Percentiles rank a stretch among this genome's conserved stretches.
These are phyloP conservation scores for Massarina eburnea DNA, from an alignment of 2,329 filamentous ascomycete genomes.

Conservation along the genomic window DNA sequence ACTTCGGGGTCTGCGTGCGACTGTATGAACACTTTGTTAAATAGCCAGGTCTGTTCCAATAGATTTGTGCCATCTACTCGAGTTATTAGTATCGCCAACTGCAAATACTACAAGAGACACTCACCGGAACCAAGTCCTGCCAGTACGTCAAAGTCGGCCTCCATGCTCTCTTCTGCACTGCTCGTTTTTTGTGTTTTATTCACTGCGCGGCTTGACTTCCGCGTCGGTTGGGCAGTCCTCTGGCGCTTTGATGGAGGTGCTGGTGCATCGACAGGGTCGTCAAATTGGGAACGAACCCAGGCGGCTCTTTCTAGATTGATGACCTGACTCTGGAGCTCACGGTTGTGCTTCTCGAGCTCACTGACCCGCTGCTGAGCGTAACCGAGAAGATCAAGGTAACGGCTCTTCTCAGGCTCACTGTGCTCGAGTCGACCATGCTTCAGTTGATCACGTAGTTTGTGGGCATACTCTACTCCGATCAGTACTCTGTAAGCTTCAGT, in stretches of 20 bases:
- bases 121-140: conserved; percentile 27
- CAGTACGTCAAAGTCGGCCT: conserved; percentile 29
- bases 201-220: conserved; percentile 8
- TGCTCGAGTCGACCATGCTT: conserved; percentile 21
- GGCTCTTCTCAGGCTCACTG: conserved; percentile 23
- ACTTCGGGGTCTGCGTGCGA: conserved; percentile 13
- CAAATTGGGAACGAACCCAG: conserved; percentile 13
- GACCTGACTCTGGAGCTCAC: conserved; percentile 22
- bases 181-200: conserved; percentile 10
- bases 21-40: conserved; percentile 31
- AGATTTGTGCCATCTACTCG: conserved; percentile 22
- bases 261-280: neutral
- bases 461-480: conserved; percentile 30
- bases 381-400: conserved; percentile 43
- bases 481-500: neutral
- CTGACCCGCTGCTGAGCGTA: conserved; percentile 41
- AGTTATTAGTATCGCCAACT: conserved; percentile 7
- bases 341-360: conserved; percentile 23
- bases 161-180: conserved; percentile 23
- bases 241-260: conserved; percentile 22
- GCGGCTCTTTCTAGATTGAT: conserved; percentile 32
- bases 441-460: conserved; percentile 40
- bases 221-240: conserved; percentile 10
- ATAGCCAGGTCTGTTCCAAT: conserved; percentile 29
- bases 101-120: neutral